These are phyloP conservation scores for Annulohypoxylon moriforme DNA, from an alignment of 495 filamentous ascomycete genomes.

Conservation along the genomic window DNA sequence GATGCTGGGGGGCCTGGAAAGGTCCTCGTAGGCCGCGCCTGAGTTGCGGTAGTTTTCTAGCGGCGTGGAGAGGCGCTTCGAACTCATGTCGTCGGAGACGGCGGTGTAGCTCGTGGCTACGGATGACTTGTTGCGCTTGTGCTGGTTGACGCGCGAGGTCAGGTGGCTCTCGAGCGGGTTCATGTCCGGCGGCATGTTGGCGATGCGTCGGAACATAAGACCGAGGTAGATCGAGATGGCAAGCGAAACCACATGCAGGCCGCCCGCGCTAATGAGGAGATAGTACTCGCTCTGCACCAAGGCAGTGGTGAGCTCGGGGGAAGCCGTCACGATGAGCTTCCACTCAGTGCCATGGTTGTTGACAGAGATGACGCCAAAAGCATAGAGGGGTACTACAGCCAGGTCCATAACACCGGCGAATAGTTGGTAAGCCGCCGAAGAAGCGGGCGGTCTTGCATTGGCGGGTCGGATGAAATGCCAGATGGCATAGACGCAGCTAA, in stretches of 20 bases:
- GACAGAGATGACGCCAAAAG: conserved; percentile 72
- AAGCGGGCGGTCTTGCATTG: conserved; percentile 74
- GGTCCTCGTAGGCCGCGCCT: conserved; percentile 62
- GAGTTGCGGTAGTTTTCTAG: conserved; percentile 61
- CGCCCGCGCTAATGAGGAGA: conserved; percentile 67
- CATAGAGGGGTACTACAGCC: conserved; percentile 79
- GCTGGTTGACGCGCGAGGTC: conserved; percentile 69
- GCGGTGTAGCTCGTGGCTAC: conserved; percentile 65
- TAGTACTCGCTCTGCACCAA: conserved; percentile 74
- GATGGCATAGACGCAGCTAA: conserved; percentile 78
- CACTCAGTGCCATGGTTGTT: conserved; percentile 66
- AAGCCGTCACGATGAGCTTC: conserved; percentile 67
- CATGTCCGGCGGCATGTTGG: conserved; percentile 85
- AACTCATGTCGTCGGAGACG: conserved; percentile 58
- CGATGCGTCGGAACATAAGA: conserved; percentile 82
- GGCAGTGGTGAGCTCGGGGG: conserved; percentile 58
- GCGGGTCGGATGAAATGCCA: conserved; percentile 78
- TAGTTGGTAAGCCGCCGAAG: conserved; percentile 84
- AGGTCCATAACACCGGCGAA: conserved; percentile 80
- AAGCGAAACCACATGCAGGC: conserved; percentile 76
- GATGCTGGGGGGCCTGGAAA: conserved; percentile 68
- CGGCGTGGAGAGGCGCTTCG: conserved; percentile 61
- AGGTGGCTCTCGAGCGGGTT: conserved; percentile 89
- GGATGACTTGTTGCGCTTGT: conserved; percentile 81
- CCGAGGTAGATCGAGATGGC: conserved; percentile 75